Evolutionary conservation across 371 early-diverging fungal species (phyloP).

Genomic region (Syncephalis fuscata): DNA sequence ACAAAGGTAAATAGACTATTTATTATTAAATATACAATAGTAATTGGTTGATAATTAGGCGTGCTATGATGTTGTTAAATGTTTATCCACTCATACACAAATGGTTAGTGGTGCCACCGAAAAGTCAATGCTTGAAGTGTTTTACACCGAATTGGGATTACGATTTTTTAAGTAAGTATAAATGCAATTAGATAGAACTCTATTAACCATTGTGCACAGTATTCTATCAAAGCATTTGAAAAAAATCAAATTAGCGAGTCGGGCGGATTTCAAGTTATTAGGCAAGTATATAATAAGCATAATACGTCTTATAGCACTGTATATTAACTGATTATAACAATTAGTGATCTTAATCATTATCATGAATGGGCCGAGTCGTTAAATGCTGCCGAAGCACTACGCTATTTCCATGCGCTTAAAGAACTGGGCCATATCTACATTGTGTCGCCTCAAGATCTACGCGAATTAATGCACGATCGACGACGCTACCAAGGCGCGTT

Average conservation of each 20-base stretch:
- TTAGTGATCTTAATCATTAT: slow-evolving; percentile 78
- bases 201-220: slow-evolving; percentile 11
- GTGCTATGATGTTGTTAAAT: slow-evolving; percentile 51
- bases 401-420: slow-evolving; percentile 75
- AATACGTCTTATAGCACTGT: slow-evolving; percentile 7
- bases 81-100: slow-evolving; percentile 56
- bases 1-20: slow-evolving; percentile 26
- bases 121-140: slow-evolving; percentile 74
- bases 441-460: slow-evolving; percentile 65
- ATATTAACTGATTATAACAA: slow-evolving; percentile 20
- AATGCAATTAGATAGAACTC: neutral
- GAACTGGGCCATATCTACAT: slow-evolving; percentile 85
- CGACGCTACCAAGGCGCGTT: slow-evolving; percentile 70
- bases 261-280: slow-evolving; percentile 67
- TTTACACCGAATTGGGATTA: slow-evolving; percentile 71
- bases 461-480: slow-evolving; percentile 69
- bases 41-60: slow-evolving; percentile 14
- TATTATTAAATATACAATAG: neutral
- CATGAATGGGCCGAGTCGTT: slow-evolving; percentile 35
- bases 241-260: slow-evolving; percentile 55
- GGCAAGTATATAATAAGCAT: neutral
- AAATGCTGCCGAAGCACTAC: slow-evolving; percentile 46
- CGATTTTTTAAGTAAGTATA: slow-evolving; percentile 62
- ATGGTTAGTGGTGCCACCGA: slow-evolving; percentile 62
- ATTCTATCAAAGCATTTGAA: slow-evolving; percentile 65